Conservation (phyloP, 805 yeast species). For the Sugiyamaella lignohabitans region DNA sequence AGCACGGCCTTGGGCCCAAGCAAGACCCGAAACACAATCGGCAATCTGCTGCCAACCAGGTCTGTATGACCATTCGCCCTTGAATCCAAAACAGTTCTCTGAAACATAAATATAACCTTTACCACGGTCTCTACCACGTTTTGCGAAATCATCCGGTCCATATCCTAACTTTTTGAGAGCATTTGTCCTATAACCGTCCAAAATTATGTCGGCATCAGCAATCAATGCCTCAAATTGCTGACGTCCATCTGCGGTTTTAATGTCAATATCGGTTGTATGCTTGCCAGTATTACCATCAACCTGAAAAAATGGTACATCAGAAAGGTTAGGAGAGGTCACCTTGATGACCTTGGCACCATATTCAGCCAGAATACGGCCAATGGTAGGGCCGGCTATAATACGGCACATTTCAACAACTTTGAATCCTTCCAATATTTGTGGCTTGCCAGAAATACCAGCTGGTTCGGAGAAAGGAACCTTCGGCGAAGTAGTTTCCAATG, state of each 20-base stretch:
- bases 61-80: slow-evolving; percentile 31
- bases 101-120: slow-evolving; percentile 33
- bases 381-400: slow-evolving; percentile 34
- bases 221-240: slow-evolving; percentile 28
- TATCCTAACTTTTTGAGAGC: slow-evolving; percentile 31
- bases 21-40: slow-evolving; percentile 33
- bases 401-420: slow-evolving; percentile 33
- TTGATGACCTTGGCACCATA: slow-evolving; percentile 34
- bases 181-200: slow-evolving; percentile 33
- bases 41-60: slow-evolving; percentile 38
- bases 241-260: slow-evolving; percentile 29
- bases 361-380: slow-evolving; percentile 31
- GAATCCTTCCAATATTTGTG: slow-evolving; percentile 29
- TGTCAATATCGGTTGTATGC: slow-evolving; percentile 30
- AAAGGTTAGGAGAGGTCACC: slow-evolving; percentile 26
- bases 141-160: slow-evolving; percentile 28
- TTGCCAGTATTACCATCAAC: slow-evolving; percentile 35
- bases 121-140: slow-evolving; percentile 27
- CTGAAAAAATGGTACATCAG: slow-evolving; percentile 35
- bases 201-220: slow-evolving; percentile 31
- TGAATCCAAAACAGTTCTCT: slow-evolving; percentile 33
- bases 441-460: slow-evolving; percentile 5
- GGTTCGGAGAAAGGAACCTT: slow-evolving; percentile 20
- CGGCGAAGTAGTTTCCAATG: slow-evolving; percentile 26
- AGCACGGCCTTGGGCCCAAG: slow-evolving; percentile 31